Conservation (phyloP, 305 asterid genomes). For the Rubia occidens region DNA sequence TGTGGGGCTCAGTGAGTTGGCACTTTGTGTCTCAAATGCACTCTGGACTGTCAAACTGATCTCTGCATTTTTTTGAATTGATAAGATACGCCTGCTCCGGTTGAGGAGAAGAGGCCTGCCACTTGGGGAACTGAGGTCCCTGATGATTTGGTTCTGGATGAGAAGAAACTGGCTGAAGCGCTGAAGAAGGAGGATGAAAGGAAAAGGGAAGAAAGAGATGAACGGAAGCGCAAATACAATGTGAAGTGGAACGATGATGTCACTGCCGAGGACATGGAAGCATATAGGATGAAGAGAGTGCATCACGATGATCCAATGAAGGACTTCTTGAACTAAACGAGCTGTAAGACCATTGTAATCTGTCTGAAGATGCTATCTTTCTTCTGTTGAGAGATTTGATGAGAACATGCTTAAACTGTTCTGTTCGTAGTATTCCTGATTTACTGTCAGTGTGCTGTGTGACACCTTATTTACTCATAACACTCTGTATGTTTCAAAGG, state of each 20-base stretch:
- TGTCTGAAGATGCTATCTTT: not conserved
- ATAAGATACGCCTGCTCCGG: conserved; percentile 44
- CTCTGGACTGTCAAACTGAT: not conserved
- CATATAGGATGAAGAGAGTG: conserved; percentile 74
- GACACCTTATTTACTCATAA: not conserved
- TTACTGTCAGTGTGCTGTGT: not conserved
- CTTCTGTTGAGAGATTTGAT: not conserved
- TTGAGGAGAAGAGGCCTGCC: conserved; percentile 60
- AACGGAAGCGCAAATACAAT: conserved; percentile 46
- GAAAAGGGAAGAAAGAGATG: no score
- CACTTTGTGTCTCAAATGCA: not conserved
- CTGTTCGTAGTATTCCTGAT: not conserved
- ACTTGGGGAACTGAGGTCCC: conserved; percentile 95
- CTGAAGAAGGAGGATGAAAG: no score
- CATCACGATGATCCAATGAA: conserved; percentile 88
- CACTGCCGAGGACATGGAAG: conserved; percentile 80
- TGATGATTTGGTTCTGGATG: conserved; percentile 43
- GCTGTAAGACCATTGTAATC: not conserved
- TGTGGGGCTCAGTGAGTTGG: not conserved
- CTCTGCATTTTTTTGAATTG: conserved; percentile 9
- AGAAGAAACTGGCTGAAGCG: no score
- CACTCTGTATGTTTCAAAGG: not conserved
- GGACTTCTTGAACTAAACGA: conserved; percentile 45
- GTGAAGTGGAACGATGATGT: conserved; percentile 97
- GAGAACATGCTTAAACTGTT: not conserved